Conservation (phyloP, 495 filamentous ascomycete genomes). For the Penicillium arizonense region DNA sequence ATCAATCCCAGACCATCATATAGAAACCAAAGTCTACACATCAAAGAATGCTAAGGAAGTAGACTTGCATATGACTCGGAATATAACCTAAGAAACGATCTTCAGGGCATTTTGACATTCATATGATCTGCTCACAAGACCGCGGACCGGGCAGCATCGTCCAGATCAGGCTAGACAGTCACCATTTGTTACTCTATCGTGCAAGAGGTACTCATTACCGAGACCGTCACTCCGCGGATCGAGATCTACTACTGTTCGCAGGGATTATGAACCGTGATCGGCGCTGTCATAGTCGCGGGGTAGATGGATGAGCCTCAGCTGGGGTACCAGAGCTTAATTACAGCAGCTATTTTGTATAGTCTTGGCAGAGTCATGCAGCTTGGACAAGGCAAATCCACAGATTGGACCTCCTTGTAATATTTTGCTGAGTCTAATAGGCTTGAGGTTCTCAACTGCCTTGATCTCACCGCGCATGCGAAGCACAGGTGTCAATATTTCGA, state of each 20-base stretch:
- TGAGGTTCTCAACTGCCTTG: no score
- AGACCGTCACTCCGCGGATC: background rate
- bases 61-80: no score
- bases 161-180: background rate
- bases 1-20: background rate
- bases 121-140: background rate
- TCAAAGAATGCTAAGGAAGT: no score
- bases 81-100: no score
- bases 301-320: background rate
- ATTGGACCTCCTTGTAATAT: no score
- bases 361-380: no score
- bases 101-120: background rate
- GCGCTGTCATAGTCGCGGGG: background rate
- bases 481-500: no score
- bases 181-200: background rate
- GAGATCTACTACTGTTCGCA: background rate
- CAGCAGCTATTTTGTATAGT: no score
- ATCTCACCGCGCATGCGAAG: no score
- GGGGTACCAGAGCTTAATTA: background rate
- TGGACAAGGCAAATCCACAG: no score
- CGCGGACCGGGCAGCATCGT: conserved; percentile 1
- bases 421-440: no score
- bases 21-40: no score
- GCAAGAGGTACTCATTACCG: background rate
- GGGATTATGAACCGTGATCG: background rate